A percentile compares a stretch with the other conserved stretches of the same genome.
Evolutionary conservation across 1,284 basidiomycete species (phyloP).

Genomic region (Ceratobasidium sp.): DNA sequence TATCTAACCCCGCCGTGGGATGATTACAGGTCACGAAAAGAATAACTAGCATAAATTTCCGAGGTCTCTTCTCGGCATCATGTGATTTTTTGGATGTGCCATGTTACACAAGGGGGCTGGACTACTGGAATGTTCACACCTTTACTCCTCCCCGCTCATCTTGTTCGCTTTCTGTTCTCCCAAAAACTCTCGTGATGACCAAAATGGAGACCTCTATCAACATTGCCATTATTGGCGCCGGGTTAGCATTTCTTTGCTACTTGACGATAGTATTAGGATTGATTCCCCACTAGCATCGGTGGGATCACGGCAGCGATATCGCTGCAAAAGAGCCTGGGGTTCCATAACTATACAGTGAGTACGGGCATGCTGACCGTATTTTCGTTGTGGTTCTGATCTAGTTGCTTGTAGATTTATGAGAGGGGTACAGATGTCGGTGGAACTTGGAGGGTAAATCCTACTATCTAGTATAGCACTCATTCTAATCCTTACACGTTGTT

Average conservation of each 20-base stretch:
- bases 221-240: constrained; percentile 38
- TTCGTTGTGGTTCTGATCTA: too few relatives aligned
- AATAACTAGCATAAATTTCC: not conserved
- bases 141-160: not conserved
- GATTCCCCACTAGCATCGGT: not conserved
- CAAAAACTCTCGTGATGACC: not conserved
- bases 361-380: not conserved
- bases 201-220: not conserved
- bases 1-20: too few relatives aligned
- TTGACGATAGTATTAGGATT: not conserved
- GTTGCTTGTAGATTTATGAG: constrained; percentile 60
- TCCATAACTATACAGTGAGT: constrained; percentile 19
- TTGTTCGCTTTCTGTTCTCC: not conserved
- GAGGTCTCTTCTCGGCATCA: not conserved
- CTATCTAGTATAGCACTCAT: not conserved
- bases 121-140: too few relatives aligned
- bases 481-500: constrained; percentile 2
- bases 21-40: not conserved
- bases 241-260: not conserved
- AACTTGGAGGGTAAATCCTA: constrained; percentile 62
- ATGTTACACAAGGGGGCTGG: too few relatives aligned
- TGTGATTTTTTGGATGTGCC: not conserved
- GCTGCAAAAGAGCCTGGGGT: constrained; percentile 11
- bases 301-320: constrained; percentile 19
- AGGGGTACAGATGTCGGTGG: constrained; percentile 60